Evolutionary conservation across 208 protist genomes (phyloP), one percentile per base, ranked within the genome.

Genomic region (Trypanosoma theileri): DNA sequence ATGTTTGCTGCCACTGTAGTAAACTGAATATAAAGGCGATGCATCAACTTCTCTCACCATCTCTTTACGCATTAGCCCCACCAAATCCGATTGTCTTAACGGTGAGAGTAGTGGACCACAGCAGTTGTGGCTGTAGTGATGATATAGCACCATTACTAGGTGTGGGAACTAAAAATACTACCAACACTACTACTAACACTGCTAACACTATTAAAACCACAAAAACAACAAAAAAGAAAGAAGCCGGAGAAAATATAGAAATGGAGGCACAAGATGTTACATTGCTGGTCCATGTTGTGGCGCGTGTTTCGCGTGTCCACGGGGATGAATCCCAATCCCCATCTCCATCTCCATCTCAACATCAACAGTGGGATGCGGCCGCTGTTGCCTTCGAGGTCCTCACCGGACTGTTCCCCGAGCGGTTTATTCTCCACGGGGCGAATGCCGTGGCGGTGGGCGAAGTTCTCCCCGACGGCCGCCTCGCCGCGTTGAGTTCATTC

Each of bases 381-480:
- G 42, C n/a, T 14, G 51, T 69, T 55, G 70, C 70, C 14, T 59
- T 58, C 21, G 46, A 75, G 42, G 26, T 54, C 3, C 56, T 75
- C 1, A n/a, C 55, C 0, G 24, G 16, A 0, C 46, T 68, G 4
- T 65, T 75, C 22, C 70, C 63, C 11, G 46, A 22, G 35, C 61
- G 48, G 12, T 75, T 75, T 62, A 44, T 63, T 19, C n/a, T 69
- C 2, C 55, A 69, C 24, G 53, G 35, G 12, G 70, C 56, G 55
- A 50, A 9, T 0, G 13, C n/a, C n/a, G 51, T 75, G 28, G 54
- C 57, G 44, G 56, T 69, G 3, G 55, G 52, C 16, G 56, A 69
- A 14, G 26, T 75, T n/a, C 21, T 22, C 45, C 3, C 6, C 1
- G 48, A 42, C 45, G 55, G 66, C 22, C 11, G 24, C n/a, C 28